Base-by-base conservation (phyloP, 106 monocot species). In the Hemerocallis citrina region DNA sequence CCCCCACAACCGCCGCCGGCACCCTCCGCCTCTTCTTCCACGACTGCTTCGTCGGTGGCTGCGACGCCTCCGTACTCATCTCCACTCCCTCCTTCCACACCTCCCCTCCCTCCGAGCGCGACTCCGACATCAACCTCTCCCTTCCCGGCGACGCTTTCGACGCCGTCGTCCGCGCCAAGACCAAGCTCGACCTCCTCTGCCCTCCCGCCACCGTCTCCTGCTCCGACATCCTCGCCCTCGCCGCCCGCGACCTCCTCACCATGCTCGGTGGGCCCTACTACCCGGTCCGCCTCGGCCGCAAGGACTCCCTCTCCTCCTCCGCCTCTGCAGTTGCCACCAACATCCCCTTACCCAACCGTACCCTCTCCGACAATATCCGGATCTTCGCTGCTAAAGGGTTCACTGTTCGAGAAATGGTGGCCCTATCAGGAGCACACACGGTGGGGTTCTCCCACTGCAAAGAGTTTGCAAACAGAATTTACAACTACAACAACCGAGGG, bases 371-470 rank as follows among this genome's bases (percentile, higher is more conserved):
- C 7, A 59, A 71, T 27, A 59, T 77, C 45, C 9, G 15, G 15
- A 7, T 59, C n/a, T 77, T 77, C 61, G 5, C 59, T 14, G 42
- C 35, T 19, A 71, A 66, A 34, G 71, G 71, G 0, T 77, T 71
- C 71, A 66, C 71, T 5, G 30, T 39, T 32, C 59, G 59, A 22
- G 77, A 77, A 33, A n/a, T 52, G 15, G 71, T 77, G 20, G 77
- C 71, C 36, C 77, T 77, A 17, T 43, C 77, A 42, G 77, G 77
- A 33, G 77, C 77, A 17, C 77, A 77, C 77, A 77, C 77, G 24
- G 71, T 77, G 25, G 77, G 77, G 8, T 77, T 77, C 59, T 66
- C 77, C 27, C 77, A 77, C 61, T 77, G 77, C 66, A 65, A 66
- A 44, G 77, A 77, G 55, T 77, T 66, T 61, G 61, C 71, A 17